Base-by-base conservation (phyloP, 768 basidiomycete genomes). In the Amylocystis lapponica region DNA sequence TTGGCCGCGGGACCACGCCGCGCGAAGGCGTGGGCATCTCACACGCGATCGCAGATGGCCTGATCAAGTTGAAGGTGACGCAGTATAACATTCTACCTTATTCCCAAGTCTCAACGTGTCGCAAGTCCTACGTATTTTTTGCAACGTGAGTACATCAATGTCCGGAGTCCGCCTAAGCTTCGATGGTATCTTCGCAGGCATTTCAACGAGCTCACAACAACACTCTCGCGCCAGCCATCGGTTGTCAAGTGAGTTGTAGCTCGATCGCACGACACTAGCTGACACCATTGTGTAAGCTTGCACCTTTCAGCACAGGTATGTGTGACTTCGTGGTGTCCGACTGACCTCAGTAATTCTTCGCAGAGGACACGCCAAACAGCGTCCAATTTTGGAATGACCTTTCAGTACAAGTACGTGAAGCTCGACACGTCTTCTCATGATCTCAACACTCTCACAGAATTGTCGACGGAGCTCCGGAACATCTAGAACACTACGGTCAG, bases 1-100 rank as follows among this genome's bases (percentile, higher is more conserved):
- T 98, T 5, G 95, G 95, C 0, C 75, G 93, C 25, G 95, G 95
- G 1, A 98, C 95, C 2, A 85, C 88, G 3, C 83, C 93, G 0
- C 65, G 70, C 25, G 95, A 86, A 65, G 95, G 77, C 9, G 66
- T 86, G 13, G 89, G 87, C 3, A 86, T 92, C 46, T 79, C 86
- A 1, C 82, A 89, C 63, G 87, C 89, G 12, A 86, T 91, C 53
- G 87, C 77, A 13, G 91, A 83, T 66, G 86, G 66, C 57, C 75
- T 82, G 43, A 81, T 97, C 52, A 68, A 66, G 38, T 66, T 75
- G 36, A 87, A 86, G 70, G 93, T 86, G 25, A 30, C 12, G 16
- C 23, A 20, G 22, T 23, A 13, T 17, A 27, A 26, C 9, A 39
- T n/a, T n/a, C n/a, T n/a, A n/a, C 9, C 27, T 40, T 25, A 23